Evolutionary conservation across 2,329 filamentous ascomycete species (phyloP).

Genomic region (Scedosporium aurantiacum): DNA sequence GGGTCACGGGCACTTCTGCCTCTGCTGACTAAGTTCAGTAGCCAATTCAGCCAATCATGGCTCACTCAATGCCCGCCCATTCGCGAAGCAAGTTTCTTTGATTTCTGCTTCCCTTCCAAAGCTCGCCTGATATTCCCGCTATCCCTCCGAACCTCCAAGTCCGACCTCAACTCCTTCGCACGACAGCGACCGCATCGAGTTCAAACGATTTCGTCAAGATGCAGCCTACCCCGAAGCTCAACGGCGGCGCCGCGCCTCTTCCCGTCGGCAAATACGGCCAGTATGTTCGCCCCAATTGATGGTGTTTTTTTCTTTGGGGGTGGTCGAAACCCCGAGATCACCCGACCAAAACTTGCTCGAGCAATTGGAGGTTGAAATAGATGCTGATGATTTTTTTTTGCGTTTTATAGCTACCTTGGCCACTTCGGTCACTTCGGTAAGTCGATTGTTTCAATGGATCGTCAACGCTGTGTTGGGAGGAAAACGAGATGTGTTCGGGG

Average conservation of each 20-base stretch:
- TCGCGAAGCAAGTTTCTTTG: background rate
- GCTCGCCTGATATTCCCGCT: slow-evolving; percentile 6
- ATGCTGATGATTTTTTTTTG: slow-evolving; percentile 15
- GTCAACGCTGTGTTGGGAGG: background rate
- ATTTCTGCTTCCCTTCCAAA: background rate
- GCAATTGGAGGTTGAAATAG: background rate
- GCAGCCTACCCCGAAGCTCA: slow-evolving; percentile 4
- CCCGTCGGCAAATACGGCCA: slow-evolving; percentile 32
- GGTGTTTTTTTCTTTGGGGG: background rate
- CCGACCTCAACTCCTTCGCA: slow-evolving; percentile 1
- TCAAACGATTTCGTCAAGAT: background rate
- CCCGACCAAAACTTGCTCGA: background rate
- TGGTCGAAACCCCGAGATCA: background rate
- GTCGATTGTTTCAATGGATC: slow-evolving; percentile 16
- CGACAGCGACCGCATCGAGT: slow-evolving; percentile 2
- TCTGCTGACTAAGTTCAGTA: background rate
- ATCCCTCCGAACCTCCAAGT: background rate
- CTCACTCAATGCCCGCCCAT: background rate
- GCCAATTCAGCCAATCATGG: background rate
- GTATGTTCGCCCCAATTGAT: slow-evolving; percentile 22
- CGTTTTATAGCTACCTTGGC: slow-evolving; percentile 52
- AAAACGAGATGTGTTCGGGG: background rate
- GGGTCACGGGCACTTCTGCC: background rate
- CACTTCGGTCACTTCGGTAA: slow-evolving; percentile 66
- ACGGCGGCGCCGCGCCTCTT: slow-evolving; percentile 23